Percentiles rank a stretch among this genome's conserved stretches.
Evolutionary conservation across 164 flowering plant genomes (phyloP).

Genomic region (Saururus chinensis): DNA sequence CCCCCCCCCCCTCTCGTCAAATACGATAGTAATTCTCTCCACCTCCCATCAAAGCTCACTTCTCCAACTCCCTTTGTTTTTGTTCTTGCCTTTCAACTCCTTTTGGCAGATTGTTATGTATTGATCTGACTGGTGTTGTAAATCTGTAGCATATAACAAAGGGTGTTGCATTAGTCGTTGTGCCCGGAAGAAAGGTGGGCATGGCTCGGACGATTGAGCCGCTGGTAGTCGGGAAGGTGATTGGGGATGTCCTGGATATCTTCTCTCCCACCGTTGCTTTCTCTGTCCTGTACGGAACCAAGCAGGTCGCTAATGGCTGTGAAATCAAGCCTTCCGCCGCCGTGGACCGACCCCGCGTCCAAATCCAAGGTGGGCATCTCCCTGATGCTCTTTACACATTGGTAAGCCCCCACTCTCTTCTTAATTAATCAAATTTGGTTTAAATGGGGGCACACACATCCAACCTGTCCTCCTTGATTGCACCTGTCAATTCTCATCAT

Average conservation of each 20-base stretch:
- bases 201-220: constrained; percentile 14
- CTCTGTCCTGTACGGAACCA: constrained; percentile 7
- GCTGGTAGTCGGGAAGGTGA: constrained; percentile 11
- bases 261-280: constrained; percentile 10
- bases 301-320: constrained; percentile 14
- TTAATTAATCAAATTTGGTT: neutral
- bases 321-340: constrained; percentile 12
- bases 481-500: too few relatives aligned
- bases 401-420: constrained; percentile 1
- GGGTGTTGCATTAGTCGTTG: too few relatives aligned
- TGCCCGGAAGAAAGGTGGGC: neutral
- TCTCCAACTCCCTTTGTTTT: too few relatives aligned
- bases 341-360: constrained; percentile 6
- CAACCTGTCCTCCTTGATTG: too few relatives aligned
- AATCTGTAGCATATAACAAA: neutral
- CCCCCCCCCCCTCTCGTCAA: neutral
- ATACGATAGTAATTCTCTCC: too few relatives aligned
- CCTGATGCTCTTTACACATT: constrained; percentile 9
- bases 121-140: too few relatives aligned
- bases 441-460: too few relatives aligned
- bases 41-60: too few relatives aligned
- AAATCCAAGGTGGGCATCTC: constrained; percentile 2
- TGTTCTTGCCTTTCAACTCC: too few relatives aligned
- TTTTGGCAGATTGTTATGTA: too few relatives aligned
- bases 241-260: constrained; percentile 15